Evolutionary conservation across 2,329 filamentous ascomycete species (phyloP), one percentile per base, ranked within the genome.

Genomic region (Elsinoe necatrix): DNA sequence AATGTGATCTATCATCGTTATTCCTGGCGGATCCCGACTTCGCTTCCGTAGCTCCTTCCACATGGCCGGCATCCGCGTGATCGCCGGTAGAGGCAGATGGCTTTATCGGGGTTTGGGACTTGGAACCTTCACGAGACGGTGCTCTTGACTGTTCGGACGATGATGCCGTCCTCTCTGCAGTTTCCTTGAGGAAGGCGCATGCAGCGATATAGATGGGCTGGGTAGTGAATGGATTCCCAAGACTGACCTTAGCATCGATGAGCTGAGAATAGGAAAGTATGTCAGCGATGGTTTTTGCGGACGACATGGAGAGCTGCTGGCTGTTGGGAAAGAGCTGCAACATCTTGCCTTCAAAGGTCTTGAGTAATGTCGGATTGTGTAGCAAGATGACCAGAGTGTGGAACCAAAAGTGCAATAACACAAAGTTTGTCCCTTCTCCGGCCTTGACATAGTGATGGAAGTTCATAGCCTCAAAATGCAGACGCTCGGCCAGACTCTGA

Each of bases 161-260:
- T 0, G 85, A 85, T 20, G 74, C 73, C 0, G 85, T 84, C 60
- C 83, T 84, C 12, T 85, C 80, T 2, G 82, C 84, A 3, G 87
- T 89, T 67, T 95, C 89, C 73, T 89, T 89, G 14, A 95, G 73
- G 63, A 95, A 95, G 0, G 89, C 89, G 66, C 89, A 95, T 0
- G 89, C 89, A 0, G 89, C 89, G 59, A 95, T 92, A 64, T 95
- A 95, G 65, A 95, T 95, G 0, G 89, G 89, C 69, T 95, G 89
- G 48, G 86, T 75, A 0, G 88, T 93, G 62, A 95, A 95, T 0
- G 89, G 89, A 59, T 93, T 95, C 1, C 89, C 88, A 31, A 91
- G 85, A 57, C 91, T 89, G 63, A 89, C 91, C 68, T 88, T 90
- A 0, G 87, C 83, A 67, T 95, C 88, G 54, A 93, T 88, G 8